Evolutionary conservation across 2,329 filamentous ascomycete species (phyloP), one percentile per base, ranked within the genome.

Genomic region (Setomelanomma holmii): DNA sequence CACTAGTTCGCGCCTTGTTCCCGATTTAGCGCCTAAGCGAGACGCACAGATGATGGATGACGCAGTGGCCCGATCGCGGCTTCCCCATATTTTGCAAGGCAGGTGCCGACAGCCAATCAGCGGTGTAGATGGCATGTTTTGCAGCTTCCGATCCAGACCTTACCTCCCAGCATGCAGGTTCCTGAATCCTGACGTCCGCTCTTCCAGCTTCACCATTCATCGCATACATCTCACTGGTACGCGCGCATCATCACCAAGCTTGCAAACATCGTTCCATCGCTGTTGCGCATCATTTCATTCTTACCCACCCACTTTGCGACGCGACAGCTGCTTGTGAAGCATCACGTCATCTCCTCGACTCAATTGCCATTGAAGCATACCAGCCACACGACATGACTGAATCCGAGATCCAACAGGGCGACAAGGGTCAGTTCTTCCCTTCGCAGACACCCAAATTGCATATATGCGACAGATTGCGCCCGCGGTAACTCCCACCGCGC

Each of bases 401-500:
- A 30, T 65, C 64, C 22, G 56, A 73, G 49, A 64, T 75, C 40
- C 68, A 75, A 41, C 46, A 73, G 44, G 72, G 72, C 51, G 72
- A 75, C 46, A 60, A 75, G 69, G 72, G 72, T 75, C 64, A 38
- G 68, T 55, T 19, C 27, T 36, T 3, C 7, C 4, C 11, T 33
- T 30, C 30, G 12, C n/a, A n/a, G n/a, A n/a, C n/a, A n/a, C n/a
- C n/a, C n/a, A n/a, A n/a, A n/a, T n/a, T n/a, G n/a, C n/a, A n/a
- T n/a, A n/a, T n/a, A n/a, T n/a, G n/a, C n/a, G n/a, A n/a, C n/a
- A 16, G 4, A 12, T 30, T 24, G n/a, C 34, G 34, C 34, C 21
- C 1, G 11, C 20, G n/a, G n/a, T n/a, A n/a, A n/a, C 10, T 24
- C 30, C 20, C 4, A 53, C 43, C 27, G 47, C 48, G 33, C 41